Base-by-base conservation (phyloP, 2,329 filamentous ascomycete species). In the Microdochium bolleyi region DNA sequence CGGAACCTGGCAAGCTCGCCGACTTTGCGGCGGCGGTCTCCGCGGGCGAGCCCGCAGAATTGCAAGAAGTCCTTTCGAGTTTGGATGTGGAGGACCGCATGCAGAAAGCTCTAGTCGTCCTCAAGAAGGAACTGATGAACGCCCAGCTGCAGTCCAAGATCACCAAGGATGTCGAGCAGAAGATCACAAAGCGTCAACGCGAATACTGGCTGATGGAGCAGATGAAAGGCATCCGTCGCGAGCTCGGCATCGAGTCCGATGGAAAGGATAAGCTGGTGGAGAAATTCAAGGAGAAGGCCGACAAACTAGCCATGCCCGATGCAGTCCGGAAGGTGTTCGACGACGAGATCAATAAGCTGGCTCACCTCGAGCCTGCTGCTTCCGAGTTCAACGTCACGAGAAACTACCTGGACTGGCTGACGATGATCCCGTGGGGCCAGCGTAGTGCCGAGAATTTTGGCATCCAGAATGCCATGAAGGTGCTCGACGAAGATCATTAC, bases 131-230 rank as follows among this genome's bases (percentile, higher is more conserved):
- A 73, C 82, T 96, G 52, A 96, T 97, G 88, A 99, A 97, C 61
- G 94, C 94, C 0, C 89, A 97, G 67, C 76, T 99, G 27, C 92
- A 96, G 68, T 92, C 89, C 53, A 99, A 97, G 76, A 97, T 99
- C 54, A 90, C 88, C 54, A 96, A 96, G 72, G 94, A 99, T 65
- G 95, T 99, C 19, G 94, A 97, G 69, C 90, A 83, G 64, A 96
- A 96, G 72, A 97, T 99, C 52, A 92, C 92, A 62, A 97, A 99
- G 73, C 86, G 92, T 27, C 94, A 99, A 68, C 85, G 94, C 51
- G 94, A 99, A 67, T 99, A 97, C 73, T 97, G 91, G 89, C 76
- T 99, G 49, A 95, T 96, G 90, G 94, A 99, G 71, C 95, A 99
- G 69, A 96, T 99, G 92, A 97, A 97, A 76, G 94, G 92, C 24